Evolutionary conservation across 1,284 basidiomycete species (phyloP).

Genomic region (Ceraceosorus bombacis): DNA sequence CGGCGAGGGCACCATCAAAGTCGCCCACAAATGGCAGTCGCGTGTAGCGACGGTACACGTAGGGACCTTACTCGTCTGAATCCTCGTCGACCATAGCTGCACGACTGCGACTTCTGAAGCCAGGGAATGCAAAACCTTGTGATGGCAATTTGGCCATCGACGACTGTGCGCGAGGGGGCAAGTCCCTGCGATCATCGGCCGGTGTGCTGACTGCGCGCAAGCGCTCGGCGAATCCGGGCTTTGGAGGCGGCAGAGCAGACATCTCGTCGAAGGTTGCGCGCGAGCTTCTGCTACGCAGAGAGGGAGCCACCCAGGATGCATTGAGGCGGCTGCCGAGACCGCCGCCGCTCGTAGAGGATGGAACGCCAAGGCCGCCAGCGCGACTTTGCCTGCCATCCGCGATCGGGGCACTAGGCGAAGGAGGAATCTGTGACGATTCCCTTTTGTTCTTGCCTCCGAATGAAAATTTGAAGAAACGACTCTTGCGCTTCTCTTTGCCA

Average conservation of each 20-base stretch:
- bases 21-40: no score
- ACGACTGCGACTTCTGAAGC: neutral
- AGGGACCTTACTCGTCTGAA: neutral
- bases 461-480: constrained; percentile 14
- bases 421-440: constrained; percentile 7
- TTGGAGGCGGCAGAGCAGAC: constrained; percentile 16
- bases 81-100: neutral
- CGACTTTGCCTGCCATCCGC: constrained; percentile 8
- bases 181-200: constrained; percentile 5
- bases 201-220: constrained; percentile 23
- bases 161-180: constrained; percentile 27
- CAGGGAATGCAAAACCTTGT: constrained; percentile 18
- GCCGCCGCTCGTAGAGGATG: neutral
- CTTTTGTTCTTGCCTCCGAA: constrained; percentile 25
- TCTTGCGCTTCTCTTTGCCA: constrained; percentile 12
- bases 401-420: constrained; percentile 1
- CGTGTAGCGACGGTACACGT: no score
- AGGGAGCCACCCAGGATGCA: neutral
- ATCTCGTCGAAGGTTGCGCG: constrained; percentile 7
- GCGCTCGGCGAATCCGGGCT: constrained; percentile 18
- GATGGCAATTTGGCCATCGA: constrained; percentile 25
- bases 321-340: neutral
- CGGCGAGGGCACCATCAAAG: no score
- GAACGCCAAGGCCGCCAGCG: neutral
- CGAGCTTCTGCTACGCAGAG: constrained; percentile 5